Evolutionary conservation across 1,139 yeast species (phyloP).

Genomic region (Candida sanyaensis): DNA sequence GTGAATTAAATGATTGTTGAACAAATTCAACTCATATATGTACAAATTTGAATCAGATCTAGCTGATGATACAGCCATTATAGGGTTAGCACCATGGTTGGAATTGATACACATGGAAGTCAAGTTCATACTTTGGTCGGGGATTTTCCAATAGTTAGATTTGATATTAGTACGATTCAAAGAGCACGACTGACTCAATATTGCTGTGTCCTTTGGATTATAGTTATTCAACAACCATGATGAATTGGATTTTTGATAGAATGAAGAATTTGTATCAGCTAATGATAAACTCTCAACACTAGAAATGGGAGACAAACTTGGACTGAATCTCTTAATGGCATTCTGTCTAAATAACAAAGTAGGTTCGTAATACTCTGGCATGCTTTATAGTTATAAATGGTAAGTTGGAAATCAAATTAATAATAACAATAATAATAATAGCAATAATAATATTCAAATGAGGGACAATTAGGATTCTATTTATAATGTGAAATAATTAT

Average conservation of each 20-base stretch:
- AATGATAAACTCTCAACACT: slow-evolving; percentile 22
- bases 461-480: not conserved
- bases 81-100: slow-evolving; percentile 31
- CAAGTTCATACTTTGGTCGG: slow-evolving; percentile 57
- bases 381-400: slow-evolving; percentile 8
- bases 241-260: slow-evolving; percentile 4
- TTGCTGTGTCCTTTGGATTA: slow-evolving; percentile 31
- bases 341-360: slow-evolving; percentile 46
- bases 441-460: not conserved
- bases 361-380: slow-evolving; percentile 46
- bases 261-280: not conserved
- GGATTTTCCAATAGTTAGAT: slow-evolving; percentile 73
- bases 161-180: slow-evolving; percentile 46
- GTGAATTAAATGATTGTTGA: slow-evolving; percentile 57
- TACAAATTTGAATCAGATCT: slow-evolving; percentile 55
- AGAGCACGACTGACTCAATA: slow-evolving; percentile 43
- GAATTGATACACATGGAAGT: slow-evolving; percentile 48
- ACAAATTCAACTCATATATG: slow-evolving; percentile 57
- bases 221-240: slow-evolving; percentile 29
- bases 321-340: slow-evolving; percentile 39
- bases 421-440: too few species aligned
- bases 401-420: not conserved
- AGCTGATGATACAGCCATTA: slow-evolving; percentile 69
- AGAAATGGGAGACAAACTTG: slow-evolving; percentile 30
- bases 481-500: not conserved